A percentile compares a stretch with the other conserved stretches of the same genome.
phyloP scores from a whole-genome alignment of 1,139 yeast genomes.

The Fermentozyma sake region DNA sequence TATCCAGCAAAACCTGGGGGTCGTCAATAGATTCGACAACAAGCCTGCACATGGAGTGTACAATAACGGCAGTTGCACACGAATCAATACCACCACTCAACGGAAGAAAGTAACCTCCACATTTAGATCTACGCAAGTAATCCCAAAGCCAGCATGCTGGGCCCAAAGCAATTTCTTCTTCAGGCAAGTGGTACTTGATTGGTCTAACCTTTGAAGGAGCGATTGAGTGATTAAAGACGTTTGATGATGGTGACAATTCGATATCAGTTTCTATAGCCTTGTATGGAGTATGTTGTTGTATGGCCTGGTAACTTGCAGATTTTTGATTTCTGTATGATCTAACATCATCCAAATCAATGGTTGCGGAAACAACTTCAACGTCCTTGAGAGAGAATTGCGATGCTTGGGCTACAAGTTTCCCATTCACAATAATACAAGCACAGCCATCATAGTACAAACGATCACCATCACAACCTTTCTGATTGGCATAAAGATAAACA shows the following conservation, averaged over 20 bases:
- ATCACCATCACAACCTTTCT: slow-evolving; percentile 98
- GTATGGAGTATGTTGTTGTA: slow-evolving; percentile 45
- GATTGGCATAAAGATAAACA: slow-evolving; percentile 86
- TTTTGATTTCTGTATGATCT: slow-evolving; percentile 72
- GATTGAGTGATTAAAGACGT: slow-evolving; percentile 58
- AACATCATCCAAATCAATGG: slow-evolving; percentile 89
- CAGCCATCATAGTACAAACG: slow-evolving; percentile 95
- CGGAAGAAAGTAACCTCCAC: slow-evolving; percentile 90
- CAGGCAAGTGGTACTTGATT: slow-evolving; percentile 71
- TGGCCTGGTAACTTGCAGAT: slow-evolving; percentile 78
- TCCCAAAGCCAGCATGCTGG: slow-evolving; percentile 99
- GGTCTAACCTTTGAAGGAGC: slow-evolving; percentile 53
- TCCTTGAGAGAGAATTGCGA: slow-evolving; percentile 83
- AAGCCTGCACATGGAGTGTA: slow-evolving; percentile 87
- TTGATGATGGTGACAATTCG: slow-evolving; percentile 55
- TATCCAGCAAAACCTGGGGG: slow-evolving; percentile 75
- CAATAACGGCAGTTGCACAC: slow-evolving; percentile 94
- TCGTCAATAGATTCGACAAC: slow-evolving; percentile 64
- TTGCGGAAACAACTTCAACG: slow-evolving; percentile 91
- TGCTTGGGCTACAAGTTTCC: slow-evolving; percentile 88
- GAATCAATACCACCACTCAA: slow-evolving; percentile 97
- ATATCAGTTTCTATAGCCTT: slow-evolving; percentile 58
- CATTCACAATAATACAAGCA: slow-evolving; percentile 90
- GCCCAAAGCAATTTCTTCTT: slow-evolving; percentile 94
- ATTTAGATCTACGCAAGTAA: slow-evolving; percentile 80